A percentile compares a stretch with the other conserved stretches of the same genome.
phyloP scores from a whole-genome alignment of 1,284 basidiomycete genomes.

The Lentinus polychrous region DNA sequence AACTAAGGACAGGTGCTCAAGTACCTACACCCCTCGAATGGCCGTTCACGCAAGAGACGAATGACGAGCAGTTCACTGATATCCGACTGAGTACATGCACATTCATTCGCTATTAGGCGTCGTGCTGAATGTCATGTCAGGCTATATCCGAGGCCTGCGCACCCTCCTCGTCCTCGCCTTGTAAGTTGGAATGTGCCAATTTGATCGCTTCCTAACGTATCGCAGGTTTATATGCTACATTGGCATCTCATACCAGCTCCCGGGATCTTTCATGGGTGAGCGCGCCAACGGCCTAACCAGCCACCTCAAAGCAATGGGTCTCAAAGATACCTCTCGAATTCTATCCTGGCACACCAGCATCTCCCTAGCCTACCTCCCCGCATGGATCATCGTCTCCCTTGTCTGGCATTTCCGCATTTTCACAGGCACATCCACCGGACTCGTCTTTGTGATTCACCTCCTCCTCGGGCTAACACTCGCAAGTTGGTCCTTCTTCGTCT shows the following conservation, averaged over 20 bases:
- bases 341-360: constrained; percentile 62
- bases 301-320: constrained; percentile 71
- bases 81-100: constrained; percentile 48
- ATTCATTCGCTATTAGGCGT: neutral
- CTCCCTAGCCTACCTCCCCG: constrained; percentile 50
- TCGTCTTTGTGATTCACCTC: constrained; percentile 61
- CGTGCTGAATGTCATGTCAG: constrained; percentile 26
- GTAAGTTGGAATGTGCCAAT: constrained; percentile 33
- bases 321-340: constrained; percentile 59
- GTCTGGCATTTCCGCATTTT: constrained; percentile 65
- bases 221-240: constrained; percentile 57
- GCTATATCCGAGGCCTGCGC: constrained; percentile 54
- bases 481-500: constrained; percentile 65
- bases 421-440: constrained; percentile 47
- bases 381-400: constrained; percentile 59
- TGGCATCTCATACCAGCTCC: constrained; percentile 67
- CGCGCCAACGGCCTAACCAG: constrained; percentile 53
- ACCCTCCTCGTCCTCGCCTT: constrained; percentile 58
- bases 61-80: constrained; percentile 47
- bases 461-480: constrained; percentile 62
- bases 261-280: constrained; percentile 59
- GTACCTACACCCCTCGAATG: constrained; percentile 55
- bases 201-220: too few relatives aligned
- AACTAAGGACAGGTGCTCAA: constrained; percentile 48
- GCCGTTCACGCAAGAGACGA: constrained; percentile 66